These are phyloP conservation scores for Tetragonia tetragonoides DNA, from an alignment of 148 eudicot species.

Conservation along the genomic window DNA sequence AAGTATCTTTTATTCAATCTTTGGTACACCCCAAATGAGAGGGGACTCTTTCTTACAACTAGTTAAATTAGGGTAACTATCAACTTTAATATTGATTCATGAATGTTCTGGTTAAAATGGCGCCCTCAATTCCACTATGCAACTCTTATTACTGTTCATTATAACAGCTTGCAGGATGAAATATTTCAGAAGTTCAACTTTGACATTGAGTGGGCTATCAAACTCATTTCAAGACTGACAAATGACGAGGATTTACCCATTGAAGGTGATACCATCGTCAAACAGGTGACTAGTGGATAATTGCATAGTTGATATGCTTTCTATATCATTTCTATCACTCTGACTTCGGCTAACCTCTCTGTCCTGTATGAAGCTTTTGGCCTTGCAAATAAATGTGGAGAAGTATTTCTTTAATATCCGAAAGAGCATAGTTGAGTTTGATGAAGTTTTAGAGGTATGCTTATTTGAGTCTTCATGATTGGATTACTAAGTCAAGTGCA, in stretches of 20 bases:
- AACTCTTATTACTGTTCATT: conserved; percentile 12
- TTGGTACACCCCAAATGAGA: neutral
- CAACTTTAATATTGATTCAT: neutral
- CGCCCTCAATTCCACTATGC: neutral
- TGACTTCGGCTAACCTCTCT: conserved; percentile 19
- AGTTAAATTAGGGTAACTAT: neutral
- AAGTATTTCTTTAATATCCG: conserved; percentile 81
- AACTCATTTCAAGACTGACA: conserved; percentile 70
- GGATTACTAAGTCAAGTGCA: neutral
- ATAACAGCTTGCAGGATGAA: conserved; percentile 94
- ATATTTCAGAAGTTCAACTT: conserved; percentile 95
- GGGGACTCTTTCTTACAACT: neutral
- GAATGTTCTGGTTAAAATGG: neutral
- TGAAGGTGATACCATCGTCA: conserved; percentile 72
- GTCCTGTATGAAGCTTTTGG: conserved; percentile 58
- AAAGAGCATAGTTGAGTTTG: conserved; percentile 94
- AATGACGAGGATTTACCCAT: conserved; percentile 84
- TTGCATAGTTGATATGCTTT: neutral
- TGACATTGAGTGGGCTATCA: conserved; percentile 92
- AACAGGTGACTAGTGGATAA: conserved; percentile 52
- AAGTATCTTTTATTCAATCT: too few species aligned
- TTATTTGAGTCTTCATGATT: neutral
- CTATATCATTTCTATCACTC: neutral
- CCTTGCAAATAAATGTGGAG: conserved; percentile 84
- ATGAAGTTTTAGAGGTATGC: conserved; percentile 98